These are phyloP conservation scores for Stachybotrys chlorohalonatus DNA, from an alignment of 2,329 filamentous ascomycete species.

Conservation along the genomic window DNA sequence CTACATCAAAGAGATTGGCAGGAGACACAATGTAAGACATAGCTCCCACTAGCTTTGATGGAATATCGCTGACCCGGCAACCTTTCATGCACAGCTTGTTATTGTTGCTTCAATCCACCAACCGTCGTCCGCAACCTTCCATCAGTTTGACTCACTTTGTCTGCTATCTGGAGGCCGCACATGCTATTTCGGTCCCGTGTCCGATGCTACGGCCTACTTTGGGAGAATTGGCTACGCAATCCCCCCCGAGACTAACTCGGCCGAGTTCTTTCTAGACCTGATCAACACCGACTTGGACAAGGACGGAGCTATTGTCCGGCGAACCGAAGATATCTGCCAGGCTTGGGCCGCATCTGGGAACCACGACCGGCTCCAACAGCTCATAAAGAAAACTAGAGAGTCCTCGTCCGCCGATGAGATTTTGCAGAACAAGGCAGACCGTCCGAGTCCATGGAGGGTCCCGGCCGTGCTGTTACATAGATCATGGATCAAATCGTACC, in stretches of 20 bases:
- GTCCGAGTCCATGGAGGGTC: constrained; percentile 29
- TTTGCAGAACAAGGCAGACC: constrained; percentile 6
- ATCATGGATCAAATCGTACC: constrained; percentile 73
- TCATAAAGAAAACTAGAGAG: not conserved
- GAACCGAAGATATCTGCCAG: not conserved
- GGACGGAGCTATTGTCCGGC: constrained; percentile 23
- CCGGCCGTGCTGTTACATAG: constrained; percentile 63
- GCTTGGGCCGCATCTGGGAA: not conserved
- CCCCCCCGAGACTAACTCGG: constrained; percentile 65
- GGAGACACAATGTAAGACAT: constrained; percentile 42
- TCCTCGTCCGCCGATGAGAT: constrained; percentile 13
- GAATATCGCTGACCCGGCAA: not conserved
- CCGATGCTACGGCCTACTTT: constrained; percentile 54
- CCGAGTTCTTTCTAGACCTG: constrained; percentile 70
- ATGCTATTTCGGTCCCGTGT: constrained; percentile 63
- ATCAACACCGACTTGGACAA: constrained; percentile 67
- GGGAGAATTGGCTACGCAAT: constrained; percentile 49
- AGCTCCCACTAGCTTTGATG: not conserved
- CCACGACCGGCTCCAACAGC: too few species aligned
- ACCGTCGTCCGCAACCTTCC: constrained; percentile 70
- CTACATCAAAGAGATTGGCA: constrained; percentile 59
- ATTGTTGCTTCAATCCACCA: constrained; percentile 81
- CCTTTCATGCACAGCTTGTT: constrained; percentile 41
- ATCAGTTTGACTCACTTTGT: constrained; percentile 71
- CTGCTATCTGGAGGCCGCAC: constrained; percentile 63